Percentiles rank a stretch among this genome's conserved stretches.
Evolutionary conservation across 805 yeast species (phyloP).

Genomic region (Tetrapisispora namnaoensis): DNA sequence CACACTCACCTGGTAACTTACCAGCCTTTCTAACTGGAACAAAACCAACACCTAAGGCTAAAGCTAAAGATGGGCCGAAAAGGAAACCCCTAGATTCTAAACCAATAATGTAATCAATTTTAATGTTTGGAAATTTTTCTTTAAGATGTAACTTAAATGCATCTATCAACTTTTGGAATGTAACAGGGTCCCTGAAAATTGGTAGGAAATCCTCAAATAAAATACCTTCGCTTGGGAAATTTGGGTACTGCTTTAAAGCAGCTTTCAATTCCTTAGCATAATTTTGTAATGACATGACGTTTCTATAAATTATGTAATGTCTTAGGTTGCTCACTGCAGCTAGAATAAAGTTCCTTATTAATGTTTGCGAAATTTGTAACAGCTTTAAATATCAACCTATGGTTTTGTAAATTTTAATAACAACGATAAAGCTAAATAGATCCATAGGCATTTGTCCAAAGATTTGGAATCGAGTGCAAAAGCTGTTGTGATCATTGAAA

Average conservation of each 20-base stretch:
- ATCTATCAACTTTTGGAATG: conserved; percentile 70
- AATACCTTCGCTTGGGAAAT: conserved; percentile 89
- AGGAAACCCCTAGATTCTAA: conserved; percentile 94
- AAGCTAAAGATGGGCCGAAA: conserved; percentile 92
- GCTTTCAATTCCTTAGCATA: conserved; percentile 40
- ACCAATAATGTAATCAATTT: conserved; percentile 85
- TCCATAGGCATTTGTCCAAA: too few relatives aligned
- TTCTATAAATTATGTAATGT: neutral
- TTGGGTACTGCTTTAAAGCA: conserved; percentile 70
- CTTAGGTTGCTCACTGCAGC: neutral
- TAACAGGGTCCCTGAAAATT: conserved; percentile 70
- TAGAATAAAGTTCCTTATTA: too few relatives aligned
- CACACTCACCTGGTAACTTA: conserved; percentile 82
- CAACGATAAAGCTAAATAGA: too few relatives aligned
- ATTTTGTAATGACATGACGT: conserved; percentile 22
- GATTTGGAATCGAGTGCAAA: too few relatives aligned
- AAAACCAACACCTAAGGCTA: conserved; percentile 81
- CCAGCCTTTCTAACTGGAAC: conserved; percentile 95
- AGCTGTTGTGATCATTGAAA: too few relatives aligned
- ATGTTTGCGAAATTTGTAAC: too few relatives aligned
- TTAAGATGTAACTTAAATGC: conserved; percentile 73
- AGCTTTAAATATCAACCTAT: too few relatives aligned
- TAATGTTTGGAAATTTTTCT: conserved; percentile 40
- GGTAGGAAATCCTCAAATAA: conserved; percentile 95
- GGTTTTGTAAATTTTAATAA: too few relatives aligned